Evolutionary conservation across 1,284 basidiomycete genomes (phyloP), one percentile per base, ranked within the genome.

Genomic region (Sporisorium reilianum): DNA sequence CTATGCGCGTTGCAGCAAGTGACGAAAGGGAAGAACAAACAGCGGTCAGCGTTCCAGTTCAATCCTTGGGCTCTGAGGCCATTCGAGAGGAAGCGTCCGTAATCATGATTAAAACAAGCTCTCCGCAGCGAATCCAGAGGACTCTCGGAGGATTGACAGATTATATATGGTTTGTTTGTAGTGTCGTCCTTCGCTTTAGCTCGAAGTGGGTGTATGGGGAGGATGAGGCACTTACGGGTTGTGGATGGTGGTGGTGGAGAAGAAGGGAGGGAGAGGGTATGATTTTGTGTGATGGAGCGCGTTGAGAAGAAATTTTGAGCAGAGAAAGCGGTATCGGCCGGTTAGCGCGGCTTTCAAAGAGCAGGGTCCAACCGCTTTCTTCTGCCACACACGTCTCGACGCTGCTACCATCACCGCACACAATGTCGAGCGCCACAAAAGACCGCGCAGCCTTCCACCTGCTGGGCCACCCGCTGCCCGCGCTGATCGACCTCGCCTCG

Each of bases 391-490:
- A 28, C 5, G 6, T 25, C 44, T 45, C 28, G 14, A 41, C 38
- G n/a, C n/a, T n/a, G n/a, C n/a, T n/a, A 16, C 38, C 25, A 1
- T 28, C 28, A 50, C 16, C 48, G 12, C 22, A 22, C 12, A 20
- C 12, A 40, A 42, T 20, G n/a, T 22, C 44, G 22, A 32, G n/a
- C 40, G 7, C 26, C n/a, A 9, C 18, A 1, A 60, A 75, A 28
- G 79, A 81, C 41, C 46, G 66, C 7, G 63, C 77, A 14, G 68
- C 76, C 5, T 71, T 78, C 36, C 82, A 84, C 42, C 77, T 84
- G 4, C 64, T 78, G 11, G 82, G 82, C 3, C 81, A 82, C 52
- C 82, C 81, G 14, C 48, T 84, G 3, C 80, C 80, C 0, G 78
- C 79, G 0, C 48, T 82, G 11, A 70, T 78, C 51, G 63, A 77